A percentile compares a stretch with the other conserved stretches of the same genome.
Conservation (phyloP, 2,329 filamentous ascomycete species). For the Emergomyces africanus region DNA sequence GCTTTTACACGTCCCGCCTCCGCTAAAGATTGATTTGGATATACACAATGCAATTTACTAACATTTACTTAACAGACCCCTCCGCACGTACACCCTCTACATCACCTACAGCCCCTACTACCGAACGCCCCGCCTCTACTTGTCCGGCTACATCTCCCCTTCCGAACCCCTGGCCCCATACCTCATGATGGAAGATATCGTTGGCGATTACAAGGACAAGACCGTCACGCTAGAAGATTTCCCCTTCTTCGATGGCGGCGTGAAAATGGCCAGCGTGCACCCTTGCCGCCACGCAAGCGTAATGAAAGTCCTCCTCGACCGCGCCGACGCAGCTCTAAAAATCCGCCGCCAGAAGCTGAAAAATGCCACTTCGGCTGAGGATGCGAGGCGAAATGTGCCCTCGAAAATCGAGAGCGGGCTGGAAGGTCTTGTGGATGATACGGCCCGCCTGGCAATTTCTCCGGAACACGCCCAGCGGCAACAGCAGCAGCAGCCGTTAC, state of each 20-base stretch:
- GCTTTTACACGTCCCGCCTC: background rate
- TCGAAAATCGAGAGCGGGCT: conserved; percentile 49
- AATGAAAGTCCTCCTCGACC: conserved; percentile 95
- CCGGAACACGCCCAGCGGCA: conserved; percentile 28
- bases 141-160: conserved; percentile 72
- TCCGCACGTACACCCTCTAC: conserved; percentile 94
- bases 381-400: conserved; percentile 29
- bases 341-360: conserved; percentile 72
- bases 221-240: conserved; percentile 98
- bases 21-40: background rate
- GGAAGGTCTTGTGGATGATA: conserved; percentile 76
- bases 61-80: conserved; percentile 42
- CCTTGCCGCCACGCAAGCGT: conserved; percentile 95
- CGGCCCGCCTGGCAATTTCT: conserved; percentile 50
- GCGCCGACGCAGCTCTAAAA: conserved; percentile 85
- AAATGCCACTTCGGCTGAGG: conserved; percentile 39
- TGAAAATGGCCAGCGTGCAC: conserved; percentile 95
- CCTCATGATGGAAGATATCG: conserved; percentile 92
- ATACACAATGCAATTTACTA: background rate
- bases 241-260: conserved; percentile 76
- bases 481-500: conserved; percentile 12
- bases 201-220: conserved; percentile 96
- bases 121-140: conserved; percentile 85
- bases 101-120: conserved; percentile 98
- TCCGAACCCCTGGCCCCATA: conserved; percentile 71